A percentile compares a stretch with the other conserved stretches of the same genome.
Evolutionary conservation across 2,329 filamentous ascomycete genomes (phyloP).

Genomic region (Huntiella moniliformis): DNA sequence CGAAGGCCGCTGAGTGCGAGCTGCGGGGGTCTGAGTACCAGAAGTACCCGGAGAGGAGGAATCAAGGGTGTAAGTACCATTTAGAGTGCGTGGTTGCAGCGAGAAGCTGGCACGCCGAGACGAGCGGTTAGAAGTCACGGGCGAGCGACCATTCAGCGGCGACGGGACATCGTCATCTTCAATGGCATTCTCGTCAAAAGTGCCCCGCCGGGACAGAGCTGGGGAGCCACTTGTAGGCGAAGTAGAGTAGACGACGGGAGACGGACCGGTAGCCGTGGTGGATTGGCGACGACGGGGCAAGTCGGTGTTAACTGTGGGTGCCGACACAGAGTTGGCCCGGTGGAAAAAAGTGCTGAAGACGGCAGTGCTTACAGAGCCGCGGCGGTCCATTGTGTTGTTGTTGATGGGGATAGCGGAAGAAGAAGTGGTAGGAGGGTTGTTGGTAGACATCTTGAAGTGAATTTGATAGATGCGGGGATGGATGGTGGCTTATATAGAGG

Average conservation of each 20-base stretch:
- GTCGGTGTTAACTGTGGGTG: conserved; percentile 23
- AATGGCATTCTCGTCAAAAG: conserved; percentile 54
- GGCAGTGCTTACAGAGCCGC: conserved; percentile 37
- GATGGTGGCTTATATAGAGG: background rate
- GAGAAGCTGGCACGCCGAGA: conserved; percentile 10
- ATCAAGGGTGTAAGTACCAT: conserved; percentile 8
- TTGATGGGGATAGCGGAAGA: conserved; percentile 13
- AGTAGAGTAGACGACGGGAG: background rate
- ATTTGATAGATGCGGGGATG: background rate
- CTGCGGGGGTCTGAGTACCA: background rate
- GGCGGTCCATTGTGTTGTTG: conserved; percentile 24
- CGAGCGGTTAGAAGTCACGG: conserved; percentile 3
- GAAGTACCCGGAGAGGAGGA: background rate
- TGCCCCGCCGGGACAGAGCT: conserved; percentile 43
- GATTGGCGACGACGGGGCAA: conserved; percentile 44
- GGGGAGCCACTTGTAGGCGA: background rate
- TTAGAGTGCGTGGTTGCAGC: conserved; percentile 5
- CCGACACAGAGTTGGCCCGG: conserved; percentile 32
- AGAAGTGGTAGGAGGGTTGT: background rate
- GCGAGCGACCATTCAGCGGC: conserved; percentile 5
- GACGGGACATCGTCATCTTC: conserved; percentile 45
- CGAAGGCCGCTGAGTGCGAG: background rate
- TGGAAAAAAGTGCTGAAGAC: conserved; percentile 38
- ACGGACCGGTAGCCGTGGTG: conserved; percentile 3
- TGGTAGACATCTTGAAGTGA: background rate